These are phyloP conservation scores for Phaeotremella fagi DNA, from an alignment of 768 basidiomycete genomes.

Conservation along the genomic window DNA sequence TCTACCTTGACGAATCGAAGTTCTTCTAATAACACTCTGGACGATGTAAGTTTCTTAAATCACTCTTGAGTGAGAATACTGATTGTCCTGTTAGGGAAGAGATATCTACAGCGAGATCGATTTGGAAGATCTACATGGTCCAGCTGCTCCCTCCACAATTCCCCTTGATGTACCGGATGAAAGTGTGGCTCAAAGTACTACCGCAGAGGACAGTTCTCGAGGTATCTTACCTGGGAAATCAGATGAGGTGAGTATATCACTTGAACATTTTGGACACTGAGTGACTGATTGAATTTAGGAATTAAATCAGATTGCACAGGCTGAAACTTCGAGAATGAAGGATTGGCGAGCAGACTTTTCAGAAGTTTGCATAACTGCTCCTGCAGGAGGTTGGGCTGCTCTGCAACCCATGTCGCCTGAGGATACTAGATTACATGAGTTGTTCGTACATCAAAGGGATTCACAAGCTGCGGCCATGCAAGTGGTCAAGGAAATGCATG, in stretches of 20 bases:
- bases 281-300: constrained; percentile 8
- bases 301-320: constrained; percentile 7
- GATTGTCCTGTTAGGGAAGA: too few relatives aligned
- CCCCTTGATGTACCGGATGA: constrained; percentile 72
- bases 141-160: constrained; percentile 63
- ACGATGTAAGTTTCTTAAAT: too few relatives aligned
- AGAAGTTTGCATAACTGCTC: constrained; percentile 14
- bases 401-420: constrained; percentile 1
- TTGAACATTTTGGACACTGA: background rate
- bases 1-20: too few relatives aligned
- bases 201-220: constrained; percentile 15
- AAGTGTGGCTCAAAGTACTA: constrained; percentile 50
- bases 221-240: constrained; percentile 31
- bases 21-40: too few relatives aligned
- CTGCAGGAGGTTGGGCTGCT: constrained; percentile 13
- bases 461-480: constrained; percentile 24
- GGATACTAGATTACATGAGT: constrained; percentile 11
- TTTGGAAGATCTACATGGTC: constrained; percentile 75
- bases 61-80: too few relatives aligned
- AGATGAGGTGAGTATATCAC: constrained; percentile 25
- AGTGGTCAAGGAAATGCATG: constrained; percentile 32
- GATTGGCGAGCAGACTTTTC: constrained; percentile 18
- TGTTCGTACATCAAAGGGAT: constrained; percentile 23
- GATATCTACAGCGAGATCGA: constrained; percentile 62
- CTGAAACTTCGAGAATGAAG: constrained; percentile 2